Evolutionary conservation across 257 asterid species (phyloP), one percentile per base, ranked within the genome.

Genomic region (Przewalskia tangutica): DNA sequence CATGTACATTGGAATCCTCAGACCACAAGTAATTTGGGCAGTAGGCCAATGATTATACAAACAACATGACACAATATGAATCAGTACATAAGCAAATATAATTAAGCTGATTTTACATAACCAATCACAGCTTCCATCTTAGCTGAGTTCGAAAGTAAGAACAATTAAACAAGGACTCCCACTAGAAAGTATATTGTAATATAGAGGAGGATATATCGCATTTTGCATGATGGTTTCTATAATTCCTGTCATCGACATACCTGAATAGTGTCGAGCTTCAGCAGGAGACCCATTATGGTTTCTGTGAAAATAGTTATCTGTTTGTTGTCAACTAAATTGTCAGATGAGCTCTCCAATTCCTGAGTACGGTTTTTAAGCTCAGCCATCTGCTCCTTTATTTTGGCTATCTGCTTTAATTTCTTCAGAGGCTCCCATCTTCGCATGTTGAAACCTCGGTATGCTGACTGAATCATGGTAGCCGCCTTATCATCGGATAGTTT

Each of bases 401-500:
- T 40, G 42, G 90, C 90, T 82, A 94, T 85, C 76, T 88, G 86
- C 88, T 86, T 92, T 86, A 93, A 82, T 85, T 94, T 94, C 84
- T 88, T 88, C 36, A 93, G 17, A 40, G 93, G 89, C 82, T 90
- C 91, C 95, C 91, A 87, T 85, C 87, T 91, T 18, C 97, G 89
- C 36, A 86, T 71, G 34, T 86, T 92, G 87, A 83, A 91, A 59
- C 93, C 94, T n/a, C 95, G 97, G 80, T 88, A 94, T 36, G 88
- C 90, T 7, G 97, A 86, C 82, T 94, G 97, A 62, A 94, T 91
- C 60, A 86, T 46, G 40, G 84, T 84, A 77, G 97, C 96, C 38
- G 97, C 97, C 83, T 91, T 92, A 83, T 76, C 88, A 73, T 88
- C 90, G 0, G 93, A 89, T 67, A 89, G 46, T 38, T 83, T 40